Percentiles rank a stretch among this genome's conserved stretches.
Conservation (phyloP, 1,284 basidiomycete genomes). For the Ustilago nuda region DNA sequence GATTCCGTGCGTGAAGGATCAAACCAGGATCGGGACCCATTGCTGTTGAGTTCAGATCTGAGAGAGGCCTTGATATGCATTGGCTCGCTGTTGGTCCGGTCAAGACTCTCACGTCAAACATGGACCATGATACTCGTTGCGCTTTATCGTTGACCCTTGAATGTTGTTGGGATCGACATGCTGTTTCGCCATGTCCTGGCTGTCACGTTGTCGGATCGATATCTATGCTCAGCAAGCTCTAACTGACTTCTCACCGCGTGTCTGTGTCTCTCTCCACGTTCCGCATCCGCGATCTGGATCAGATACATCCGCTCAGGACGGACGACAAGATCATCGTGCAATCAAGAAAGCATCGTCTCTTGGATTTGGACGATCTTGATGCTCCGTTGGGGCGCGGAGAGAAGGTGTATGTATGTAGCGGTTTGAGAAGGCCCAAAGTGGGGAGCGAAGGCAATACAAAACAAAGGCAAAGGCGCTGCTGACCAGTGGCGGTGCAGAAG, state of each 20-base stretch:
- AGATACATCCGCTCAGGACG: background rate
- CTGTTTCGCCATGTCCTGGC: background rate
- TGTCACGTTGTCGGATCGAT: background rate
- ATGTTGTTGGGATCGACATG: background rate
- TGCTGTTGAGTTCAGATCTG: background rate
- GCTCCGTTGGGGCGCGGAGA: background rate
- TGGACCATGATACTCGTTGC: too few species aligned
- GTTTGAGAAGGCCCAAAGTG: background rate
- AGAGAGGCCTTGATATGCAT: background rate
- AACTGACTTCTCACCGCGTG: background rate
- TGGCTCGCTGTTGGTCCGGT: too few species aligned
- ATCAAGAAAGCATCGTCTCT: background rate
- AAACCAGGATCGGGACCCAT: background rate
- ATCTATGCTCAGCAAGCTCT: background rate
- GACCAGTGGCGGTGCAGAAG: conserved; percentile 9
- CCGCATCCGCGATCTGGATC: background rate
- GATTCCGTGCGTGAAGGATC: background rate
- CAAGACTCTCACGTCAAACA: too few species aligned
- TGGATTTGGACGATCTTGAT: background rate
- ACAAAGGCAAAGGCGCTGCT: background rate
- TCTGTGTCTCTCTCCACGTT: background rate
- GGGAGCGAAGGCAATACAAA: background rate
- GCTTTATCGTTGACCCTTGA: background rate
- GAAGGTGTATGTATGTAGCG: background rate
- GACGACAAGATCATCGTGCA: background rate